Evolutionary conservation across 345 rosid species (phyloP).

Genomic region (Gossypium thurberi): DNA sequence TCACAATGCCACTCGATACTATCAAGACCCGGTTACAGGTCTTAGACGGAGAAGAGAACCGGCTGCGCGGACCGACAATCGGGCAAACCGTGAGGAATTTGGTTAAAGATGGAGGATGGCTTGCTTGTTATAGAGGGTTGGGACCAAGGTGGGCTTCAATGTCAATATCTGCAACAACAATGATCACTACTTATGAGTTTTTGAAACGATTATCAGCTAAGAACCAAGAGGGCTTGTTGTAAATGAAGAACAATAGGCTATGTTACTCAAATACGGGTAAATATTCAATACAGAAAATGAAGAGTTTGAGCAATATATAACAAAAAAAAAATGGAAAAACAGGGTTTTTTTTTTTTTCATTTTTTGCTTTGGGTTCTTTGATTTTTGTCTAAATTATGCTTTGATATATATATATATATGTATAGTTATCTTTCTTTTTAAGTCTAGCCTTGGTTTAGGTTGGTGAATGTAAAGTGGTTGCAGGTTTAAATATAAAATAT

Average conservation of each 20-base stretch:
- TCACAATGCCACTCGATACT: constrained; percentile 73
- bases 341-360: no score
- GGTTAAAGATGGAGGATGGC: constrained; percentile 88
- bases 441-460: no score
- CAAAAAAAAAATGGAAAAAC: no score
- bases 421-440: no score
- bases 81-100: constrained; percentile 68
- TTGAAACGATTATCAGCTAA: constrained; percentile 78
- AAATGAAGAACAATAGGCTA: not conserved
- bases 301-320: no score
- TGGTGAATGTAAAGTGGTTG: no score
- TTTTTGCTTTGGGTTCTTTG: no score
- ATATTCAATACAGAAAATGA: no score
- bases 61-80: constrained; percentile 57
- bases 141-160: constrained; percentile 92
- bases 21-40: not conserved
- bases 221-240: constrained; percentile 46
- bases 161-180: constrained; percentile 82
- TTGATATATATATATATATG: no score
- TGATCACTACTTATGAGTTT: constrained; percentile 96
- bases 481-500: no score
- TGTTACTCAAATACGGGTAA: no score
- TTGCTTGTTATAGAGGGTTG: constrained; percentile 84
- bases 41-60: constrained; percentile 48
- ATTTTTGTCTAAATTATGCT: no score